Percentiles rank a stretch among this genome's conserved stretches.
Evolutionary conservation across 208 protist genomes (phyloP).

Genomic region (Leptomonas seymouri): DNA sequence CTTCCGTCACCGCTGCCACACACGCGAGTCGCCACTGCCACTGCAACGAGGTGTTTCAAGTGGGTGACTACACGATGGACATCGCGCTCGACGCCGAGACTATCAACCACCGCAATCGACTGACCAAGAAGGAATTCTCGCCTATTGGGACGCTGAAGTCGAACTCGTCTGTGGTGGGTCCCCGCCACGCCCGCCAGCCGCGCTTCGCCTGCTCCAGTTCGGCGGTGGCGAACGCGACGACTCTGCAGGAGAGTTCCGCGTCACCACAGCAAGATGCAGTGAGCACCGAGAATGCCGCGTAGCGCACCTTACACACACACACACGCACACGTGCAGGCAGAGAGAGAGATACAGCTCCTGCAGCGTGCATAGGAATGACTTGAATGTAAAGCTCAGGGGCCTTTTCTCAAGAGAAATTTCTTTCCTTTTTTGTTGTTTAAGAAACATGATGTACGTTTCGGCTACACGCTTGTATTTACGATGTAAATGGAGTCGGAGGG

Average conservation of each 20-base stretch:
- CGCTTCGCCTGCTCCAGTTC: slow-evolving; percentile 47
- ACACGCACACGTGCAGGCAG: too few species aligned
- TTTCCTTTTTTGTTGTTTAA: slow-evolving; percentile 12
- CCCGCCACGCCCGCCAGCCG: slow-evolving; percentile 58
- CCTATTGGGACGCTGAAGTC: slow-evolving; percentile 56
- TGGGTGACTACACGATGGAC: slow-evolving; percentile 89
- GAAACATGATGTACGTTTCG: too few species aligned
- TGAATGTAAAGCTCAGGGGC: slow-evolving; percentile 3
- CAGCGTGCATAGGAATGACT: not conserved
- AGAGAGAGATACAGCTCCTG: too few species aligned
- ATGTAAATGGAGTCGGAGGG: slow-evolving; percentile 5
- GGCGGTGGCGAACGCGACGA: slow-evolving; percentile 2
- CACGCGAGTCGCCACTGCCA: slow-evolving; percentile 80
- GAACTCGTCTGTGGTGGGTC: slow-evolving; percentile 72
- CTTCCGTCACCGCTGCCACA: slow-evolving; percentile 22
- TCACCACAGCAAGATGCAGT: slow-evolving; percentile 8
- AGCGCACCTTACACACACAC: too few species aligned
- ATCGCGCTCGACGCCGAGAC: slow-evolving; percentile 50
- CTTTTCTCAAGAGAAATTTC: slow-evolving; percentile 3
- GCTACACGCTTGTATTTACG: too few species aligned
- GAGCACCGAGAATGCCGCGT: not conserved
- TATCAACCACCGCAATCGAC: slow-evolving; percentile 75
- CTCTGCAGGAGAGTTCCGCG: slow-evolving; percentile 13
- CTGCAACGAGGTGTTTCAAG: slow-evolving; percentile 86
- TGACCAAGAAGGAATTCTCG: slow-evolving; percentile 57